Percentiles rank a stretch among this genome's conserved stretches.
Evolutionary conservation across 1,284 basidiomycete genomes (phyloP).

Genomic region (Ceratobasidium sp.): DNA sequence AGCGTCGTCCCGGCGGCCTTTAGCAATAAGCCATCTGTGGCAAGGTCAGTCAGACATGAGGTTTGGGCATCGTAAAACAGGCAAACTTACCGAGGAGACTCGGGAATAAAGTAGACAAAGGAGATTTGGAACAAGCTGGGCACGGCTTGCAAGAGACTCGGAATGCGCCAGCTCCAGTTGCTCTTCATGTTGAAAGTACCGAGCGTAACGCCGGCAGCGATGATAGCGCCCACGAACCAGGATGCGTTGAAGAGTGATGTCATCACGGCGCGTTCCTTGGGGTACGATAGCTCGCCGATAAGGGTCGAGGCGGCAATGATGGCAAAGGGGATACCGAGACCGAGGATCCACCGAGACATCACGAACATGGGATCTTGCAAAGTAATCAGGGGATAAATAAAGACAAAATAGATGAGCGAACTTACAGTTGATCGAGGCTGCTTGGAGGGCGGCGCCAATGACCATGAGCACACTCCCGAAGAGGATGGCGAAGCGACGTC

Average conservation of each 20-base stretch:
- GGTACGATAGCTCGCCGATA: conserved; percentile 66
- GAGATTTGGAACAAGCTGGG: conserved; percentile 64
- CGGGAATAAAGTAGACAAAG: conserved; percentile 66
- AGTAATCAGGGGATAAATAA: not conserved
- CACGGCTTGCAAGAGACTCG: conserved; percentile 67
- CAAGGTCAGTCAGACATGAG: not conserved
- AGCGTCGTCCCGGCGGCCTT: conserved; percentile 65
- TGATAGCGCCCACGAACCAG: conserved; percentile 60
- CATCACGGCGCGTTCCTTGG: conserved; percentile 64
- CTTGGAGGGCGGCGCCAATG: conserved; percentile 63
- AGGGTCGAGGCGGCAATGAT: conserved; percentile 65
- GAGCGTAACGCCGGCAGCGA: conserved; percentile 63
- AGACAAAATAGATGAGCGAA: not conserved
- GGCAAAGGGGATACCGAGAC: conserved; percentile 64
- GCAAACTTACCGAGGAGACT: conserved; percentile 64
- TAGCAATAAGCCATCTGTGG: conserved; percentile 66
- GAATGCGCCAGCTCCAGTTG: conserved; percentile 69
- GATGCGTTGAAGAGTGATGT: conserved; percentile 63
- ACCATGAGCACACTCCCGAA: conserved; percentile 64
- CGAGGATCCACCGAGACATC: conserved; percentile 62
- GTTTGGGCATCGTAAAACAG: not conserved
- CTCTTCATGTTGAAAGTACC: conserved; percentile 64
- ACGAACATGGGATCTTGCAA: conserved; percentile 66
- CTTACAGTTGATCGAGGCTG: conserved; percentile 51
- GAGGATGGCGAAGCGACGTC: conserved; percentile 61